Evolutionary conservation across 441 rosid genomes (phyloP).

Genomic region (Jatropha multifida): DNA sequence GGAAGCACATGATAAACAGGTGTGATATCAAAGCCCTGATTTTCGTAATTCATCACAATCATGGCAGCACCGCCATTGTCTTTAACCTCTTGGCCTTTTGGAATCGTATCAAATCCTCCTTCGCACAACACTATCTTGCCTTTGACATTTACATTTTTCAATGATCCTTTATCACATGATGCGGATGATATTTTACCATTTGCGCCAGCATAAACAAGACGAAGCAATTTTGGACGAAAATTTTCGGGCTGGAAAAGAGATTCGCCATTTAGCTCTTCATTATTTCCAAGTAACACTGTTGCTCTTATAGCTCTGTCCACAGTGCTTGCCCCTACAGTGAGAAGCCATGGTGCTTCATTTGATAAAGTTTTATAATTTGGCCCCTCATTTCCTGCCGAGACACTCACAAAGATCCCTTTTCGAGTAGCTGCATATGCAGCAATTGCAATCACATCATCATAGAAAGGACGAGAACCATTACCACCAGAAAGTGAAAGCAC

Average conservation of each 20-base stretch:
- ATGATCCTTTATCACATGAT: not conserved
- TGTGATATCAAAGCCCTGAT: not conserved
- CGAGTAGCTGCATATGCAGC: constrained; percentile 46
- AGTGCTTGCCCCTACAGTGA: not conserved
- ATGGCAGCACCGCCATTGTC: not conserved
- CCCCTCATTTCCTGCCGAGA: constrained; percentile 48
- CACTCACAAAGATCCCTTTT: constrained; percentile 42
- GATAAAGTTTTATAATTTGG: constrained; percentile 27
- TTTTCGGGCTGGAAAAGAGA: not conserved
- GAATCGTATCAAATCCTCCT: not conserved
- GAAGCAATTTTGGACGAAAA: not conserved
- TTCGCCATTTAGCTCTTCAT: not conserved
- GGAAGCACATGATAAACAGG: constrained; percentile 26
- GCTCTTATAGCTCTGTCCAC: not conserved
- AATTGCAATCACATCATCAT: constrained; percentile 25
- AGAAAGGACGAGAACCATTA: not conserved
- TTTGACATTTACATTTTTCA: not conserved
- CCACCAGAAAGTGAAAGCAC: constrained; percentile 13
- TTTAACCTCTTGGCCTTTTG: not conserved
- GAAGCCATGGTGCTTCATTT: constrained; percentile 50
- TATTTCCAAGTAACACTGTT: not conserved
- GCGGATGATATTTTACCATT: not conserved
- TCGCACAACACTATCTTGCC: not conserved
- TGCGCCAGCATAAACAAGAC: not conserved
- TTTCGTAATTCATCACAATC: not conserved